phyloP scores from a whole-genome alignment of 768 basidiomycete genomes.

The Paxillus involutus region DNA sequence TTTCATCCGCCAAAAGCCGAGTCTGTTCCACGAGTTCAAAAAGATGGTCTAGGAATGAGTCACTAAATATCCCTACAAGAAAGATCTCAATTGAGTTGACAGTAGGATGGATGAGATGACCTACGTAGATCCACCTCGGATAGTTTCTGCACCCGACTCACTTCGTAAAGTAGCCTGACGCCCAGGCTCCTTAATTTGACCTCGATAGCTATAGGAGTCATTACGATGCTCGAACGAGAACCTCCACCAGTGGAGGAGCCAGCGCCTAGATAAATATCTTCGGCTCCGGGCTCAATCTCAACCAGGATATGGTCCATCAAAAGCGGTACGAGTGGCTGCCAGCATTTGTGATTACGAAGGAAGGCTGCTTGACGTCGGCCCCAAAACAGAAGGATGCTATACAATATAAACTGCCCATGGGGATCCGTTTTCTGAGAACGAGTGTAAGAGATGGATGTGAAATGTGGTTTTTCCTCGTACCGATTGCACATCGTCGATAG shows the following conservation, averaged over 20 bases:
- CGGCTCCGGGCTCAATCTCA: conserved; percentile 76
- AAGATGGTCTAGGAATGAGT: conserved; percentile 82
- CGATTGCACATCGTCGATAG: conserved; percentile 65
- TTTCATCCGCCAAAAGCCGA: conserved; percentile 82
- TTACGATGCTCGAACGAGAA: conserved; percentile 40
- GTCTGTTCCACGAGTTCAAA: conserved; percentile 96
- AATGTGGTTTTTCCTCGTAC: conserved; percentile 40
- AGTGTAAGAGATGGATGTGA: conserved; percentile 5
- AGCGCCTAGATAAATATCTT: conserved; percentile 52
- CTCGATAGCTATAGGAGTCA: conserved; percentile 69
- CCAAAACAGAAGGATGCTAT: conserved; percentile 72
- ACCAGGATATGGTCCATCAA: conserved; percentile 84
- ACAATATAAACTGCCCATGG: conserved; percentile 77
- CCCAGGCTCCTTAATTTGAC: conserved; percentile 74
- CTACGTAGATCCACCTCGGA: conserved; percentile 75
- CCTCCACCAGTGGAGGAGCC: conserved; percentile 28
- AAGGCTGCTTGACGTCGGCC: conserved; percentile 70
- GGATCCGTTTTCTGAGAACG: conserved; percentile 74
- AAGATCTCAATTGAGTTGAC: conserved; percentile 5
- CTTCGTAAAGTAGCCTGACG: conserved; percentile 83
- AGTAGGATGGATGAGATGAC: conserved; percentile 27
- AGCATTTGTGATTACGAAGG: conserved; percentile 78
- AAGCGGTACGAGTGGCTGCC: conserved; percentile 77
- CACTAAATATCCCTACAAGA: conserved; percentile 69
- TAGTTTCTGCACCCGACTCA: conserved; percentile 88